Evolutionary conservation across 805 yeast genomes (phyloP).

Genomic region (Schwanniomyces yamadae): DNA sequence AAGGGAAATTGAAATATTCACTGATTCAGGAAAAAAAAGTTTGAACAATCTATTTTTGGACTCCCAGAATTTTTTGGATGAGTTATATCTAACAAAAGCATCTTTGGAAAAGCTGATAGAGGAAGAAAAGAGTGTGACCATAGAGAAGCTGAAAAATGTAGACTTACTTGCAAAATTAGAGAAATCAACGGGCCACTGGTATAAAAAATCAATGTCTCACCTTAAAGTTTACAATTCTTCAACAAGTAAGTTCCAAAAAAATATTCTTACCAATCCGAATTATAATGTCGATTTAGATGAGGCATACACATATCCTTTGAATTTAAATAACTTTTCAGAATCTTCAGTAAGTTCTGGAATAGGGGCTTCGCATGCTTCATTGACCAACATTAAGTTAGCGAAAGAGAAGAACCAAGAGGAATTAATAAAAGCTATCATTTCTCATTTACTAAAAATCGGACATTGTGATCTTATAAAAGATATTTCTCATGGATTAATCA

Average conservation of each 20-base stretch:
- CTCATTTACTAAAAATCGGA: constrained; percentile 41
- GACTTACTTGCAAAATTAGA: constrained; percentile 13
- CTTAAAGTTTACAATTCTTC: constrained; percentile 37
- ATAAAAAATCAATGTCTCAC: constrained; percentile 29
- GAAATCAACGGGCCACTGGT: constrained; percentile 28
- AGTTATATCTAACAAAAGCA: constrained; percentile 23
- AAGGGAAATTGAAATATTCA: constrained; percentile 24
- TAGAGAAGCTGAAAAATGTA: constrained; percentile 5
- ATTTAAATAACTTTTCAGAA: constrained; percentile 20
- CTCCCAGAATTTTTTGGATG: constrained; percentile 22
- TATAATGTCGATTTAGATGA: constrained; percentile 36
- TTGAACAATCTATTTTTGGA: constrained; percentile 19
- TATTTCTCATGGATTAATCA: constrained; percentile 21
- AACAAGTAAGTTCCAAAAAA: constrained; percentile 34
- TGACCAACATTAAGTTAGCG: constrained; percentile 5
- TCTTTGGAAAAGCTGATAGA: constrained; percentile 17
- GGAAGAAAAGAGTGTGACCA: too few species aligned
- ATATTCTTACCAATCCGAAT: constrained; percentile 25
- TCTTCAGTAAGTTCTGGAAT: constrained; percentile 20
- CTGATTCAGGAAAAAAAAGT: constrained; percentile 20
- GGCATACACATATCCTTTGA: constrained; percentile 40
- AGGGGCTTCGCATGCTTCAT: not conserved
- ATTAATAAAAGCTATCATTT: constrained; percentile 34
- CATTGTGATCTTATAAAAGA: constrained; percentile 36
- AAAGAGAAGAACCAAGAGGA: constrained; percentile 27